Evolutionary conservation across 208 protist species (phyloP).

Genomic region (Herpetomonas samuelpessoai): DNA sequence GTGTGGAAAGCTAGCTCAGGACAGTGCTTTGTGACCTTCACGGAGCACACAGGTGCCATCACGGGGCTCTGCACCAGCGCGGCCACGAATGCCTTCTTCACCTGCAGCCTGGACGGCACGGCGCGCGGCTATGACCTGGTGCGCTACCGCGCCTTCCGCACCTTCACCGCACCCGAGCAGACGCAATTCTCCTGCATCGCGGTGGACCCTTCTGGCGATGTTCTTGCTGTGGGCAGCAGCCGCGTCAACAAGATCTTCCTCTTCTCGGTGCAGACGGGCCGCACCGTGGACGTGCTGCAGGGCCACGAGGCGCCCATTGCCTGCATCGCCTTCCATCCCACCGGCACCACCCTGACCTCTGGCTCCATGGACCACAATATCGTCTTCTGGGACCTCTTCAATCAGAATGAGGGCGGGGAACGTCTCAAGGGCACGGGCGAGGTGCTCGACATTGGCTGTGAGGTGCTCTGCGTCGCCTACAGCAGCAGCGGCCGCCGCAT

Average conservation of each 20-base stretch:
- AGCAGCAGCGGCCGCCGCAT: conserved; percentile 81
- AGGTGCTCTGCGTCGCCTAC: conserved; percentile 84
- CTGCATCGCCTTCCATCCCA: conserved; percentile 87
- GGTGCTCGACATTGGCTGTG: conserved; percentile 72
- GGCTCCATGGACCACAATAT: conserved; percentile 88
- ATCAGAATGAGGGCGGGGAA: conserved; percentile 75
- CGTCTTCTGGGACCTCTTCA: conserved; percentile 92
- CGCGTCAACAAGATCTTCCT: conserved; percentile 83
- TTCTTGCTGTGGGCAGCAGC: conserved; percentile 83
- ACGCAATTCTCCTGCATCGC: conserved; percentile 90
- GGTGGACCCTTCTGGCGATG: conserved; percentile 91
- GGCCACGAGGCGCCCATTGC: conserved; percentile 89
- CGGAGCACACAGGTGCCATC: conserved; percentile 83
- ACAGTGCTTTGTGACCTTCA: conserved; percentile 94
- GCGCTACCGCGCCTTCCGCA: conserved; percentile 89
- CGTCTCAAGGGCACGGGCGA: conserved; percentile 85
- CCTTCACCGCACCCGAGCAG: conserved; percentile 76
- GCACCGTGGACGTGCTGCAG: conserved; percentile 85
- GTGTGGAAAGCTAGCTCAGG: conserved; percentile 90
- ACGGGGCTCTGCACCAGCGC: conserved; percentile 81
- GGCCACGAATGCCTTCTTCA: conserved; percentile 90
- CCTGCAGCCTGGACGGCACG: conserved; percentile 89
- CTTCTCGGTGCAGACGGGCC: conserved; percentile 91
- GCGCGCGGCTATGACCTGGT: conserved; percentile 90
- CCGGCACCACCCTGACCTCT: conserved; percentile 79